Base-by-base conservation (phyloP, 768 basidiomycete species). In the Chiua virens region DNA sequence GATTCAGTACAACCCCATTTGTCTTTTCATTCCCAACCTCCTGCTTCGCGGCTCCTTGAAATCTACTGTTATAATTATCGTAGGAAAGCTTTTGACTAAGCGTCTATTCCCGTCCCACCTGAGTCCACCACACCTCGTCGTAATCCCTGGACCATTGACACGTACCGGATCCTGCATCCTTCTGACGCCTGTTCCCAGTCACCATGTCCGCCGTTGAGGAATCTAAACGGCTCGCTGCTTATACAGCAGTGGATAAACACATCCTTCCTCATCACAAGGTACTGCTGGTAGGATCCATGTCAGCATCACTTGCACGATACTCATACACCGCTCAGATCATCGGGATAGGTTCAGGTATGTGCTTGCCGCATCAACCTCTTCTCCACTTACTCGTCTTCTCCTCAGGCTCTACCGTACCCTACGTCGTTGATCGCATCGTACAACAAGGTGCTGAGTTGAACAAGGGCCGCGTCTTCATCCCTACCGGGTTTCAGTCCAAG, bases 401-500 rank as follows among this genome's bases (percentile, higher is more conserved):
- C 42, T 3, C 53, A 85, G 92, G 92, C 36, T 93, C 92, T 8
- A 98, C 94, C 2, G 94, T 98, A 1, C 92, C 93, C 4, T 99
- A 96, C 63, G 94, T 98, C 45, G 94, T 99, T 21, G 94, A 99
- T 59, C 80, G 94, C 46, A 95, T 99, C 50, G 79, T 92, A 11
- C 79, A 87, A 54, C 93, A 97, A 67, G 94, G 92, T 2, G 54
- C 62, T 14, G 82, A 80, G 30, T 73, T 79, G 13, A 99, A 99
- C 76, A 79, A 79, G 62, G 77, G 80, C 20, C 83, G 96, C 22
- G 80, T 95, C 7, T 97, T 97, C 70, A 82, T 97, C 49, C 93
- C 94, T 5, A 96, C 92, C 4, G 91, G 95, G 20, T 98, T 98
- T 71, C 97, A 99, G 72, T 94, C 92, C 15, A 96, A 93, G 66